phyloP scores from a whole-genome alignment of 2,329 filamentous ascomycete genomes.

The Mycosphaerella sp. region DNA sequence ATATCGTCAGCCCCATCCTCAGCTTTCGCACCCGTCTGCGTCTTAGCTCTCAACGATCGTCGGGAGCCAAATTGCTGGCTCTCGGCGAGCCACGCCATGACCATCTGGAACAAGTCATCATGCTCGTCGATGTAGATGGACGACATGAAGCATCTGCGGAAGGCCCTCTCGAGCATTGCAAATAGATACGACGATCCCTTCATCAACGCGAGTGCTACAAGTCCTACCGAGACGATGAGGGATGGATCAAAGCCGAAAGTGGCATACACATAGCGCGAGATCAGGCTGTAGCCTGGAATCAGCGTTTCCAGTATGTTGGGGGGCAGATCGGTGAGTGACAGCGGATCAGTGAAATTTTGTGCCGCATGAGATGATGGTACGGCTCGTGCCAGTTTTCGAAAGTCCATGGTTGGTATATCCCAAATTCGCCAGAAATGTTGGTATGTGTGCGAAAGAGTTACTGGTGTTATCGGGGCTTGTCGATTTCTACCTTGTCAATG shows the following conservation, averaged over 20 bases:
- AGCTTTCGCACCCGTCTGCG: slow-evolving; percentile 33
- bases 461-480: neutral
- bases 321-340: slow-evolving; percentile 35
- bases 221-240: slow-evolving; percentile 39
- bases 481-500: neutral
- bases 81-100: slow-evolving; percentile 41
- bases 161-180: slow-evolving; percentile 27
- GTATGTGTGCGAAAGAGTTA: neutral
- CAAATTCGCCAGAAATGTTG: too few relatives aligned
- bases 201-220: slow-evolving; percentile 38
- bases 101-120: slow-evolving; percentile 40
- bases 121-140: slow-evolving; percentile 41
- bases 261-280: slow-evolving; percentile 40
- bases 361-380: slow-evolving; percentile 10
- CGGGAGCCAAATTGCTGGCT: slow-evolving; percentile 35
- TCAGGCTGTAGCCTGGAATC: slow-evolving; percentile 46
- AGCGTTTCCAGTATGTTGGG: slow-evolving; percentile 45
- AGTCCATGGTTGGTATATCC: slow-evolving; percentile 23
- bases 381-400: slow-evolving; percentile 23
- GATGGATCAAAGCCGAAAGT: slow-evolving; percentile 45
- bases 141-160: slow-evolving; percentile 38
- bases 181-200: slow-evolving; percentile 37
- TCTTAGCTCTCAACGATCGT: slow-evolving; percentile 38
- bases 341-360: slow-evolving; percentile 15
- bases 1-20: slow-evolving; percentile 33